Base-by-base conservation (phyloP, 2,329 filamentous ascomycete species). In the Thielaviopsis musarum region DNA sequence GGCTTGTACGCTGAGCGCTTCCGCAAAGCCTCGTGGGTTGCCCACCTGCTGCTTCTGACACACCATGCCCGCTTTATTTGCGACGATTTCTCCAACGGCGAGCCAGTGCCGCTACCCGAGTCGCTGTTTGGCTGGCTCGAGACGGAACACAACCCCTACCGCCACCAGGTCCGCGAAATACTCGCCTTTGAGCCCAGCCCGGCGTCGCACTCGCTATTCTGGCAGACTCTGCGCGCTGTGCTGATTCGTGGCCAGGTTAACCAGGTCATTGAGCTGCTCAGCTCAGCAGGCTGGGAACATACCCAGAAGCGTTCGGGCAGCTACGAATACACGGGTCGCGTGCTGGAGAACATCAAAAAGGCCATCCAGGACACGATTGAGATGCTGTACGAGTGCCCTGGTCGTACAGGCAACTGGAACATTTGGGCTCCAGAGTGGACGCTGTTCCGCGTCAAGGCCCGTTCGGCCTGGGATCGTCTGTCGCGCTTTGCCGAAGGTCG, bases 121-220 rank as follows among this genome's bases (percentile, higher is more conserved):
- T 79, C 90, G 17, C 74, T 97, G 15, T 83, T 96, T 63, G 80
- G 87, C 65, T 97, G 91, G 91, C 76, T 95, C 64, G 79, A 87
- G 59, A 76, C 77, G 17, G 80, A 88, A 66, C 88, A 95, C 67
- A 82, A 87, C 63, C 78, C 85, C 26, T 87, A 87, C 65, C 77
- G 78, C 1, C 77, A 81, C 57, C 85, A 91, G 66, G 74, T 87
- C 24, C 75, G 81, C 45, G 75, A 82, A 3, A 77, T 96, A 24
- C 73, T 80, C 63, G 75, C 77, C 28, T 72, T 83, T 65, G 77
- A 77, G 53, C 87, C 87, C 0, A 87, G 87, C 61, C 88, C 90
- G 22, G 85, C 88, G 1, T 82, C 82, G 52, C 87, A 93, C 66
- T 74, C 77, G 26, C 75, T 86, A 41, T 97, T 89, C 71, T 97